Evolutionary conservation across 2,329 filamentous ascomycete species (phyloP), one percentile per base, ranked within the genome.

Genomic region (Huntiella abstrusa): DNA sequence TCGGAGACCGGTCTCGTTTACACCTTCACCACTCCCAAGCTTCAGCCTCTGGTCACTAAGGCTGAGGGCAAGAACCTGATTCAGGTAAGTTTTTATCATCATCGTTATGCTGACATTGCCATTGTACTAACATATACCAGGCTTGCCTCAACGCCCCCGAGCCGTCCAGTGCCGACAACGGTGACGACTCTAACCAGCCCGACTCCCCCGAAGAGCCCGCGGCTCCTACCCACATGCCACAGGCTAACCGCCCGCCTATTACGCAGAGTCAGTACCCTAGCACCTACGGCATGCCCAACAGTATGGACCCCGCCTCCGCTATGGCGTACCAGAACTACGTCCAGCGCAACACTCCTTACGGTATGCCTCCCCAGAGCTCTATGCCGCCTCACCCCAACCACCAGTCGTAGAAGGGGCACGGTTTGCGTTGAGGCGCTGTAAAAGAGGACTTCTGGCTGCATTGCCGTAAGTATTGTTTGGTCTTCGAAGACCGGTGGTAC

Each of bases 61-160:
- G 82, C 91, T 13, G 91, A 96, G 66, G 91, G 91, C 67, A 98
- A 98, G 75, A 98, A 98, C 62, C 70, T 98, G 54, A 96, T 98
- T 55, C 91, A 98, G 78, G 91, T 95, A 75, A 53, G 76, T 57
- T 22, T 39, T 33, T 11, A 17, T 44, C 17, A 6, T 17, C 17
- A 15, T 52, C 51, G 63, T 68, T 34, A 12, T 13, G 38, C 4
- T 37, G n/a, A 13, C 28, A 37, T 39, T 2, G 8, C 7, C 8
- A 12, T 13, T 7, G 3, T 45, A 32, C 43, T 39, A 33, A 39
- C 19, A 11, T 32, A 15, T 17, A 47, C n/a, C 55, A 96, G 88
- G 87, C 91, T 44, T 98, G 91, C 60, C 67, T 98, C 51, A 98
- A 98, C 62, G 91, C 91, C 15, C 91, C 91, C 37, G 91, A 98